These are phyloP conservation scores for Paecilomyces sp. DNA, from an alignment of 2,329 filamentous ascomycete genomes.

Conservation along the genomic window DNA sequence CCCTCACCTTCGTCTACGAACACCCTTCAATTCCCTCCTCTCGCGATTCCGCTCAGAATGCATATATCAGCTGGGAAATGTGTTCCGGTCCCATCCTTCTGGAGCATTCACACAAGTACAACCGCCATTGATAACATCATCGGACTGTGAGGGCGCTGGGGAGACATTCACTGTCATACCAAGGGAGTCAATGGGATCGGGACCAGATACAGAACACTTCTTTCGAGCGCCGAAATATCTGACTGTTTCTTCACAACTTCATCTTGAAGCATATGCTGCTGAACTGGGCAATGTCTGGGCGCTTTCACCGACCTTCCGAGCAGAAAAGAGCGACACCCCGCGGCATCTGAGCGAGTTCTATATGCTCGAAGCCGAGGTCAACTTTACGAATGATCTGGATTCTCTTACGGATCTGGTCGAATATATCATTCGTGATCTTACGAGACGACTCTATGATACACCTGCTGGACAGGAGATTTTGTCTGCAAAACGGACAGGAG, in stretches of 20 bases:
- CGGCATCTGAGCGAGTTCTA: conserved; percentile 96
- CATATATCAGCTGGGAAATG: conserved; percentile 63
- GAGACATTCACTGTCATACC: conserved; percentile 75
- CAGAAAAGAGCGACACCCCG: conserved; percentile 86
- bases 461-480: conserved; percentile 51
- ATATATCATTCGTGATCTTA: conserved; percentile 60
- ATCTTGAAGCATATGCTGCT: conserved; percentile 86
- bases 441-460: conserved; percentile 43
- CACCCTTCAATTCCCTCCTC: conserved; percentile 72
- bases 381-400: conserved; percentile 64
- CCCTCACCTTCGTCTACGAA: conserved; percentile 77
- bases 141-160: conserved; percentile 92
- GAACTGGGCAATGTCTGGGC: conserved; percentile 89
- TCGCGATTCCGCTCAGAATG: conserved; percentile 76
- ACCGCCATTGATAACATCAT: conserved; percentile 89
- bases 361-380: conserved; percentile 91
- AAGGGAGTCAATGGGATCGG: conserved; percentile 20
- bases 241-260: conserved; percentile 89
- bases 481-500: conserved; percentile 34
- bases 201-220: conserved; percentile 49
- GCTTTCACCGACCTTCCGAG: conserved; percentile 85
- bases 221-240: conserved; percentile 87
- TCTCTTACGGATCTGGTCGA: conserved; percentile 75
- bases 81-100: conserved; percentile 59
- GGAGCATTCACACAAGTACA: conserved; percentile 64